Conservation (phyloP, 768 basidiomycete genomes). For the Auricularia heimuer region DNA sequence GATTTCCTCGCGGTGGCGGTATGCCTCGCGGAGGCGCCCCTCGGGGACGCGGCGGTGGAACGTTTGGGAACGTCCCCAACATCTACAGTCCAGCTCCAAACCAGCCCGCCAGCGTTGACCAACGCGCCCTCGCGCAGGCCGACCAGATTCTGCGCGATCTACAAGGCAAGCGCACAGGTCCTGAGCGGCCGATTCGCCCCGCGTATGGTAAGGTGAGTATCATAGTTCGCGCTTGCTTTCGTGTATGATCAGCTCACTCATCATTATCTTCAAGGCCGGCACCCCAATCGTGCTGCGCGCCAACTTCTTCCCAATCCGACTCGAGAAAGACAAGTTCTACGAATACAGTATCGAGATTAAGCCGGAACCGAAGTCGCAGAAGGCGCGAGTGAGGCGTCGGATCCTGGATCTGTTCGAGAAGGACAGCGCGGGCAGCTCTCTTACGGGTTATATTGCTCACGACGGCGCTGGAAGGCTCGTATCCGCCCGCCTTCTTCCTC, state of each 20-base stretch:
- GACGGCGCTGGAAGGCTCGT: constrained; percentile 39
- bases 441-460: constrained; percentile 38
- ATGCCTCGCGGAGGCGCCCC: too few relatives aligned
- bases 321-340: constrained; percentile 34
- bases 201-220: constrained; percentile 37
- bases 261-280: constrained; percentile 20
- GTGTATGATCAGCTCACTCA: neutral
- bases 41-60: constrained; percentile 14
- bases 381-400: constrained; percentile 32
- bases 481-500: constrained; percentile 29
- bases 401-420: constrained; percentile 48
- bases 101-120: constrained; percentile 35
- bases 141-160: constrained; percentile 8
- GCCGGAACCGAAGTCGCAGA: constrained; percentile 30
- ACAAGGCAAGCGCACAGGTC: neutral
- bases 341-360: constrained; percentile 48
- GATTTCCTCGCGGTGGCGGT: neutral
- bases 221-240: neutral
- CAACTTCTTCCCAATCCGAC: constrained; percentile 50
- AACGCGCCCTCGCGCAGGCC: constrained; percentile 13
- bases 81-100: constrained; percentile 37
- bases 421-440: constrained; percentile 19
- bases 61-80: constrained; percentile 38
- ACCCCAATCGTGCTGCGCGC: constrained; percentile 40
- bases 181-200: constrained; percentile 42